A percentile compares a stretch with the other conserved stretches of the same genome.
Evolutionary conservation across 2,329 filamentous ascomycete genomes (phyloP).

Genomic region (Xylariaceae sp.): DNA sequence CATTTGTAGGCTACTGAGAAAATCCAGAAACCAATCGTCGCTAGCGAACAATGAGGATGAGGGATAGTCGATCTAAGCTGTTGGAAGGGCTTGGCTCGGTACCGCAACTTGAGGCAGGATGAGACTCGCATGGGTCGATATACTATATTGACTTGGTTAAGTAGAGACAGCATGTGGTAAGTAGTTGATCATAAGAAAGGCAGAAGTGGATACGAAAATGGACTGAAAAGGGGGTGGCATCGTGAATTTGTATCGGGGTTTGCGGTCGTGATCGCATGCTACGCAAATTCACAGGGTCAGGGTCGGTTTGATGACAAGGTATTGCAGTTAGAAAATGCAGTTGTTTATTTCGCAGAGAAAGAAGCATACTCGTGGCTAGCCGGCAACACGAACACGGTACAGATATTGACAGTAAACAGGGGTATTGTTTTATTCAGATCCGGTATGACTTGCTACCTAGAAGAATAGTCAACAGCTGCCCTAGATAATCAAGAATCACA

Average conservation of each 20-base stretch:
- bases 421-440: neutral
- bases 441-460: neutral
- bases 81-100: neutral
- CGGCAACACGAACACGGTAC: neutral
- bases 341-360: neutral
- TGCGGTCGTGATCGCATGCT: too few species aligned
- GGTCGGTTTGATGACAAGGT: neutral
- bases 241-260: too few species aligned
- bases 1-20: neutral
- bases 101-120: neutral
- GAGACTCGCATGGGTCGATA: neutral
- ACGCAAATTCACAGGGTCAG: neutral
- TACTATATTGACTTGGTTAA: too few species aligned
- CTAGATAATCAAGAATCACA: constrained; percentile 12
- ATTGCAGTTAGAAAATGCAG: neutral
- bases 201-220: too few species aligned
- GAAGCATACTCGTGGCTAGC: neutral
- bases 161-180: too few species aligned
- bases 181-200: too few species aligned
- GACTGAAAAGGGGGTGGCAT: too few species aligned
- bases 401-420: neutral
- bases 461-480: constrained; percentile 8
- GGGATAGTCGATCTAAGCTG: neutral
- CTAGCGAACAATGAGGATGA: neutral
- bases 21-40: neutral